These are phyloP conservation scores for Phaseolus coccineus DNA, from an alignment of 331 rosid genomes.

Conservation along the genomic window DNA sequence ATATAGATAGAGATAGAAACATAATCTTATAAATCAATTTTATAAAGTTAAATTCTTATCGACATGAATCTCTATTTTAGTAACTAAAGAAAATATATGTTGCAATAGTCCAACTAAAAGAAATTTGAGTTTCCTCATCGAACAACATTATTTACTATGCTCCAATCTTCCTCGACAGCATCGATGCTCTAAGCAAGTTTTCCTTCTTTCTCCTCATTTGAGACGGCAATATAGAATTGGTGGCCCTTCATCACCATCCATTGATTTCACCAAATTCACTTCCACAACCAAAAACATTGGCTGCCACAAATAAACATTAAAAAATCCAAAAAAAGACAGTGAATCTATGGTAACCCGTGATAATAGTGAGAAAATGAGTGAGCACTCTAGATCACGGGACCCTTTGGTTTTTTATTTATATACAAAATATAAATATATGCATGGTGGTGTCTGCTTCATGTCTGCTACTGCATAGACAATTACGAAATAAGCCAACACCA, in stretches of 20 bases:
- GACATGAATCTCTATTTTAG: too few species aligned
- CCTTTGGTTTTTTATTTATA: not conserved
- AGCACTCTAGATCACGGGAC: constrained; percentile 10
- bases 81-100: too few species aligned
- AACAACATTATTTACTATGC: not conserved
- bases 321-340: not conserved
- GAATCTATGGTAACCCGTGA: constrained; percentile 10
- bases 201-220: too few species aligned
- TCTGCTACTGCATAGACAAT: not conserved
- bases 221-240: not conserved
- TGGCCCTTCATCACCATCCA: not conserved
- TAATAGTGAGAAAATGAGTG: not conserved
- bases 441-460: not conserved
- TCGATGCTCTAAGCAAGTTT: not conserved
- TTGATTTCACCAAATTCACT: not conserved
- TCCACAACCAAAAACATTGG: not conserved
- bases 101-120: not conserved
- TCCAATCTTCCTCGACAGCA: not conserved
- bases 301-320: not conserved
- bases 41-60: too few species aligned
- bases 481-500: not conserved
- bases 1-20: too few species aligned
- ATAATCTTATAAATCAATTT: too few species aligned
- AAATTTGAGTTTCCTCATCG: not conserved
- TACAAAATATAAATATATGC: not conserved